A percentile compares a stretch with the other conserved stretches of the same genome.
phyloP scores from a whole-genome alignment of 805 yeast species.

The Phaffomyces thermotolerans region DNA sequence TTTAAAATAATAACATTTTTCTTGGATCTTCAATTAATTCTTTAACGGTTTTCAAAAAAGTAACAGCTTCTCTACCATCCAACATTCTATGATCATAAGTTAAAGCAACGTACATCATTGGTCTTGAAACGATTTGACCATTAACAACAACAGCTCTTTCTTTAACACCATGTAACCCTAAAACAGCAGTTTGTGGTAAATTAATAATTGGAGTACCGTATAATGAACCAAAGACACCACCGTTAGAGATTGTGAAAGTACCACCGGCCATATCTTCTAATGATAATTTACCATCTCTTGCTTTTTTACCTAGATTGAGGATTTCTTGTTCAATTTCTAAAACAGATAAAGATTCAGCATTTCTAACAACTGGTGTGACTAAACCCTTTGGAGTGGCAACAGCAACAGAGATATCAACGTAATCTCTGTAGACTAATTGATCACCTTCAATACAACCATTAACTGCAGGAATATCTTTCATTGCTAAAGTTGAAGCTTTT shows the following conservation, averaged over 20 bases:
- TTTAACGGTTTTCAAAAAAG: slow-evolving; percentile 91
- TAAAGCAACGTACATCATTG: slow-evolving; percentile 99
- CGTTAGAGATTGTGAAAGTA: slow-evolving; percentile 97
- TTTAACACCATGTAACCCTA: slow-evolving; percentile 96
- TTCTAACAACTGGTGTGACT: slow-evolving; percentile 96
- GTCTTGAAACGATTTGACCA: slow-evolving; percentile 94
- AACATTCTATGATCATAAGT: slow-evolving; percentile 97
- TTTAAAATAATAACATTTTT: slow-evolving; percentile 72
- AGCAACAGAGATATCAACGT: slow-evolving; percentile 91
- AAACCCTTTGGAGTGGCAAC: slow-evolving; percentile 99
- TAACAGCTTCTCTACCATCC: slow-evolving; percentile 98
- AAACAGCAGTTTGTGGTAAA: slow-evolving; percentile 96
- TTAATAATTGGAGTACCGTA: slow-evolving; percentile 98
- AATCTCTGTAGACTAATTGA: slow-evolving; percentile 93
- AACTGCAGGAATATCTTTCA: slow-evolving; percentile 90
- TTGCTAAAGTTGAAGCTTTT: slow-evolving; percentile 86
- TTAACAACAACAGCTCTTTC: slow-evolving; percentile 95
- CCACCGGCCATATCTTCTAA: slow-evolving; percentile 99
- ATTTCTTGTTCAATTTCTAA: slow-evolving; percentile 89
- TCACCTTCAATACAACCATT: slow-evolving; percentile 93
- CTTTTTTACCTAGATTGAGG: slow-evolving; percentile 73
- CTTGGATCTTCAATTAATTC: slow-evolving; percentile 98
- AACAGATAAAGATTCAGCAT: slow-evolving; percentile 85
- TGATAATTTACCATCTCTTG: slow-evolving; percentile 94
- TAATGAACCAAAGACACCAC: slow-evolving; percentile 97